phyloP scores from a whole-genome alignment of 169 alveolate species.

The Cryptosporidium canis region DNA sequence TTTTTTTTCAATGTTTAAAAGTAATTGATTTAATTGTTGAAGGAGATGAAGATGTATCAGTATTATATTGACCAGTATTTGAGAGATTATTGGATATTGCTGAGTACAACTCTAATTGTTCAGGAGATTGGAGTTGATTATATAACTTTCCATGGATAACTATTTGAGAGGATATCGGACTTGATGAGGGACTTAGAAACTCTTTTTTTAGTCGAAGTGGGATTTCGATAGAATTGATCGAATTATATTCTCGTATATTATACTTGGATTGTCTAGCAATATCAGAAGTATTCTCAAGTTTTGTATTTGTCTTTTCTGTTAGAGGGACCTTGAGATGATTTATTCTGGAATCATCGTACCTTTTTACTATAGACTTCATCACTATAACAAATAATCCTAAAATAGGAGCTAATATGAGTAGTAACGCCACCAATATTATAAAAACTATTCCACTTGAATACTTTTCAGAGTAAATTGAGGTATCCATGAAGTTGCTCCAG shows the following conservation, averaged over 20 bases:
- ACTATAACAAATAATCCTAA: background rate
- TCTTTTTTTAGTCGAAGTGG: slow-evolving; percentile 7
- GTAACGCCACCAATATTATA: background rate
- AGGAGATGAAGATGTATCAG: slow-evolving; percentile 47
- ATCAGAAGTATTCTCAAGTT: background rate
- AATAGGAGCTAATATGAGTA: background rate
- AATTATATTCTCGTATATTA: background rate
- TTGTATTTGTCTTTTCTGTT: background rate
- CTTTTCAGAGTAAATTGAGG: background rate
- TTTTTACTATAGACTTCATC: background rate
- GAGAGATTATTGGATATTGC: slow-evolving; percentile 33
- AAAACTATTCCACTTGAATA: background rate
- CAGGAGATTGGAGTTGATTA: slow-evolving; percentile 24
- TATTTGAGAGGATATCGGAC: slow-evolving; percentile 9
- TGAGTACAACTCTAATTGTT: slow-evolving; percentile 10
- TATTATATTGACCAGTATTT: slow-evolving; percentile 9
- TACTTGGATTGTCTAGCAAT: background rate
- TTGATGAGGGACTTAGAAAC: slow-evolving; percentile 22
- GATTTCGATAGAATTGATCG: background rate
- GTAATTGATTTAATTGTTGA: slow-evolving; percentile 69
- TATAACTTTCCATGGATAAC: background rate
- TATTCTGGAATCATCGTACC: background rate
- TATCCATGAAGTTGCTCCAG: background rate
- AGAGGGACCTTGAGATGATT: background rate
- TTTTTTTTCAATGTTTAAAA: slow-evolving; percentile 46